Evolutionary conservation across 202 grass and related monocot genomes (phyloP).

Genomic region (Zizania palustris): DNA sequence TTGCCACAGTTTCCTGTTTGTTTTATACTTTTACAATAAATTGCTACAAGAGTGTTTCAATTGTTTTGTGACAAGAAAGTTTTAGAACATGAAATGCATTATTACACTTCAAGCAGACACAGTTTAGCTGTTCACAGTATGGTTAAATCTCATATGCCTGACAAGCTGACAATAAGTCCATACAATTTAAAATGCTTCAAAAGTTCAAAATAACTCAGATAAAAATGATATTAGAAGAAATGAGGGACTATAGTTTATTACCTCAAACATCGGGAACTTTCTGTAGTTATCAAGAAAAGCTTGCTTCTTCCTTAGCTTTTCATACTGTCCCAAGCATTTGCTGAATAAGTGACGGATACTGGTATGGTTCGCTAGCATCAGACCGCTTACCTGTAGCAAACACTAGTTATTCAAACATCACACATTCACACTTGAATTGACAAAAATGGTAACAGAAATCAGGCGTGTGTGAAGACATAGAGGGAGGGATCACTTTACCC

Average conservation of each 20-base stretch:
- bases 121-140: conserved; percentile 11
- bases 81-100: conserved; percentile 18
- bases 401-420: conserved; percentile 29
- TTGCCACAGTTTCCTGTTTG: not conserved
- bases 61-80: not conserved
- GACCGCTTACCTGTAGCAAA: conserved; percentile 77
- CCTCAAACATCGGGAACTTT: conserved; percentile 93
- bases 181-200: not conserved
- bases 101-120: not conserved
- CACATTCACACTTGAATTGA: conserved; percentile 14
- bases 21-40: conserved; percentile 2
- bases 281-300: conserved; percentile 97
- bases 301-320: conserved; percentile 94
- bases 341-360: conserved; percentile 93
- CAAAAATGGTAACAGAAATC: not conserved
- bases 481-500: conserved; percentile 56
- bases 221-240: not conserved
- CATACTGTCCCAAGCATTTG: conserved; percentile 86
- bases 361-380: conserved; percentile 98
- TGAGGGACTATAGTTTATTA: conserved; percentile 38
- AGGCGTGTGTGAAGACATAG: not conserved
- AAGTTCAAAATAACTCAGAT: conserved; percentile 5
- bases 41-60: not conserved
- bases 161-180: conserved; percentile 19
- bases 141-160: not conserved